Evolutionary conservation across 345 rosid genomes (phyloP).

Genomic region (Gossypioides kirkii): DNA sequence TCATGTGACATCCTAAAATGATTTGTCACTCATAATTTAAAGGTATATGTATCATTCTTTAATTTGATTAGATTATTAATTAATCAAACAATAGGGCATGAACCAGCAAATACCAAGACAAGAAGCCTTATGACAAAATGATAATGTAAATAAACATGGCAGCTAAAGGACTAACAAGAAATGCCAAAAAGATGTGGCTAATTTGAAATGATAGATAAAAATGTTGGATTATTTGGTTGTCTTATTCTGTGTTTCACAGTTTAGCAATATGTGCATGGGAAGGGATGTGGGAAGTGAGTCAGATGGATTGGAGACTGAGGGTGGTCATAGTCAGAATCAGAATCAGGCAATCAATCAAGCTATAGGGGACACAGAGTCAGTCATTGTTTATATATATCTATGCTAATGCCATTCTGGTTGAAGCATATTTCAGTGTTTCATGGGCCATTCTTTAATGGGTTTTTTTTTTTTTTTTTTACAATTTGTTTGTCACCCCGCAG

Average conservation of each 20-base stretch:
- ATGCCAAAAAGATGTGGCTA: constrained; percentile 6
- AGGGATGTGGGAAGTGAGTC: constrained; percentile 30
- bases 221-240: constrained; percentile 16
- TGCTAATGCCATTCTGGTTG: not conserved
- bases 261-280: constrained; percentile 24
- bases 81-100: not conserved
- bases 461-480: constrained; percentile 14
- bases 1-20: not conserved
- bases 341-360: not conserved
- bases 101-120: constrained; percentile 1
- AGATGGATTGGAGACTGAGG: not conserved
- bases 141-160: not conserved
- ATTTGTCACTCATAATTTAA: not conserved
- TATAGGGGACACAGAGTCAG: constrained; percentile 10
- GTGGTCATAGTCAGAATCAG: constrained; percentile 8
- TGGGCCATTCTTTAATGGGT: constrained; percentile 35
- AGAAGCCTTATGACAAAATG: not conserved
- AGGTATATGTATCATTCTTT: not conserved
- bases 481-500: constrained; percentile 34
- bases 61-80: not conserved
- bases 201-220: constrained; percentile 1
- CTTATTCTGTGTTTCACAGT: not conserved
- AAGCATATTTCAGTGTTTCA: constrained; percentile 25
- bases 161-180: not conserved
- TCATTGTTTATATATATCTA: not conserved